Conservation (phyloP, 2,329 filamentous ascomycete species). For the Aureobasidium sp. region DNA sequence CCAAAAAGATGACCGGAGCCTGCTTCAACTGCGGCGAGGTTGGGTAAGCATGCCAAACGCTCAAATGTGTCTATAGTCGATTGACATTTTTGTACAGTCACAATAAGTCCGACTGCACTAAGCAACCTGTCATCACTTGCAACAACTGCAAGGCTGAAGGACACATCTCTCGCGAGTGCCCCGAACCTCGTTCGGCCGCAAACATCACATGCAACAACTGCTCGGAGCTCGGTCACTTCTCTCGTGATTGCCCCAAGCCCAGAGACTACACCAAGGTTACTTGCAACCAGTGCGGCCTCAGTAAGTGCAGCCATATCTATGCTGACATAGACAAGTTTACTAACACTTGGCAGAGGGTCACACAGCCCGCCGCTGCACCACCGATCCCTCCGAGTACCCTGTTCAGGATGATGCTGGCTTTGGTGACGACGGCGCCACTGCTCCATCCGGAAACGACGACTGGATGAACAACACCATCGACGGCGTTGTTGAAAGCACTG, state of each 20-base stretch:
- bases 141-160: background rate
- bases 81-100: conserved; percentile 30
- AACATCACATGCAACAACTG: conserved; percentile 31
- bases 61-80: background rate
- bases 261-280: conserved; percentile 41
- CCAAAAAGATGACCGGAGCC: conserved; percentile 4
- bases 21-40: conserved; percentile 44
- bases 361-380: background rate
- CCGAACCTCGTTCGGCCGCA: conserved; percentile 32
- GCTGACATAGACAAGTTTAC: background rate
- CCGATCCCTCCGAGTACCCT: background rate
- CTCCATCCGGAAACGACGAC: background rate
- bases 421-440: background rate
- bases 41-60: conserved; percentile 19
- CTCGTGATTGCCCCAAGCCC: conserved; percentile 55
- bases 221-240: conserved; percentile 55
- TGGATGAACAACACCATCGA: background rate
- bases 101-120: conserved; percentile 16
- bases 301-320: background rate
- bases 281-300: conserved; percentile 36
- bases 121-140: background rate
- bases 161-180: conserved; percentile 26
- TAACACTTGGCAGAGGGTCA: background rate
- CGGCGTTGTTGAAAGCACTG: background rate
- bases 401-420: background rate